These are phyloP conservation scores for Rhynchosporium graminicola DNA, from an alignment of 2,329 filamentous ascomycete genomes.

Conservation along the genomic window DNA sequence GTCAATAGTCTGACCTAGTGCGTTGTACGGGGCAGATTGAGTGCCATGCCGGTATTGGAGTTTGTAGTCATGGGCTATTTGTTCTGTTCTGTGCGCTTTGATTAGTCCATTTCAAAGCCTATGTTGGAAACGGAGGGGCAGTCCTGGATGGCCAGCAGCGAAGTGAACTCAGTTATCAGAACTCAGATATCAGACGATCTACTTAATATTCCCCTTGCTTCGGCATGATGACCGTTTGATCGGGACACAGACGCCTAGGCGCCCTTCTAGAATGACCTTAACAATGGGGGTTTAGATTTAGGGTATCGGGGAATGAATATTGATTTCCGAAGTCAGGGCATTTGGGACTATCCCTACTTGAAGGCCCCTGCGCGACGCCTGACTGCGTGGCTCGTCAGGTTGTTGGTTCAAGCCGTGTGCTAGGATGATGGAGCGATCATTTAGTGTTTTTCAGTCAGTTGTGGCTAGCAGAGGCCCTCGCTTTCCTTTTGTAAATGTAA, in stretches of 20 bases:
- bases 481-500: background rate
- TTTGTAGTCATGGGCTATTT: conserved; percentile 7
- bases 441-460: background rate
- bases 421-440: background rate
- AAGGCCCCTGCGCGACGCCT: background rate
- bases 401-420: background rate
- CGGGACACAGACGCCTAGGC: background rate
- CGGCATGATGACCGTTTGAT: conserved; percentile 4
- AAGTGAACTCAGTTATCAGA: no score
- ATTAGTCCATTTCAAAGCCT: background rate
- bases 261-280: no score
- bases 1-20: background rate
- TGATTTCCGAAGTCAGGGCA: background rate
- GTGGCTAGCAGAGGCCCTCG: conserved; percentile 8
- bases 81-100: conserved; percentile 11
- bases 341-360: background rate
- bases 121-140: background rate
- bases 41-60: conserved; percentile 20
- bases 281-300: no score
- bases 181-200: background rate
- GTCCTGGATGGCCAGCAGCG: background rate
- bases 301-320: conserved; percentile 5
- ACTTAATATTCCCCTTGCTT: background rate
- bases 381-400: conserved; percentile 9
- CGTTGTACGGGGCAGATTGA: conserved; percentile 16